A percentile compares a stretch with the other conserved stretches of the same genome.
These are phyloP conservation scores for Monilinia aucupariae DNA, from an alignment of 2,329 filamentous ascomycete genomes.

Conservation along the genomic window DNA sequence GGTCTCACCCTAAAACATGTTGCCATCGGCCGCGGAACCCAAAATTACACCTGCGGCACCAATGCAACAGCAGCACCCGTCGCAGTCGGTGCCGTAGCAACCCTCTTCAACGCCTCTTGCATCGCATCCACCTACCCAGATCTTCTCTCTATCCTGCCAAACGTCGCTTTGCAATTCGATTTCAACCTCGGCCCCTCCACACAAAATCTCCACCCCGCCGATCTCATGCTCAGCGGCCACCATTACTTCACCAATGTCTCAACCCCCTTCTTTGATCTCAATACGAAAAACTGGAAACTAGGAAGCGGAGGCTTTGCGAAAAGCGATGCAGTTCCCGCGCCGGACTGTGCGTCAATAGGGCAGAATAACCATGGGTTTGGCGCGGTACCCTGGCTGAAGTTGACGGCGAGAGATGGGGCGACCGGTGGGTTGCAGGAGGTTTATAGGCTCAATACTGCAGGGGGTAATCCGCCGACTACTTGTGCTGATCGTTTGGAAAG, in stretches of 20 bases:
- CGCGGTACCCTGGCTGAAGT: conserved; percentile 76
- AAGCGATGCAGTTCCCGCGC: conserved; percentile 56
- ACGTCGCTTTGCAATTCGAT: conserved; percentile 62
- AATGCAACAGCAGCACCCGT: conserved; percentile 57
- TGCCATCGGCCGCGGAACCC: conserved; percentile 78
- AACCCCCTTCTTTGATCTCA: conserved; percentile 76
- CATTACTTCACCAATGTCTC: conserved; percentile 72
- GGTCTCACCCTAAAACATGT: conserved; percentile 69
- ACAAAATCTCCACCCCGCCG: conserved; percentile 45
- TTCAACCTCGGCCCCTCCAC: conserved; percentile 38
- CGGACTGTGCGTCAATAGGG: conserved; percentile 54
- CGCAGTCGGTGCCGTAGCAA: conserved; percentile 68
- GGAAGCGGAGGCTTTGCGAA: conserved; percentile 60
- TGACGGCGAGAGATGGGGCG: conserved; percentile 51
- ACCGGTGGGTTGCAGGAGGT: conserved; percentile 65
- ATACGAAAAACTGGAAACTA: conserved; percentile 49
- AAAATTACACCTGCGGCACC: conserved; percentile 85
- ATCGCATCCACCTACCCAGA: conserved; percentile 64
- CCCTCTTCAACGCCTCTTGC: conserved; percentile 84
- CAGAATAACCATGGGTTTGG: conserved; percentile 52
- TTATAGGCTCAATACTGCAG: conserved; percentile 79
- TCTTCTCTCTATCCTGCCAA: conserved; percentile 59
- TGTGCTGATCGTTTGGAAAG: conserved; percentile 58
- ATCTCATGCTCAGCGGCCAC: conserved; percentile 63
- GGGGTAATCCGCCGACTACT: conserved; percentile 67